Percentiles rank a stretch among this genome's conserved stretches.
These are phyloP conservation scores for Steccherinum ochraceum DNA, from an alignment of 768 basidiomycete genomes.

Conservation along the genomic window DNA sequence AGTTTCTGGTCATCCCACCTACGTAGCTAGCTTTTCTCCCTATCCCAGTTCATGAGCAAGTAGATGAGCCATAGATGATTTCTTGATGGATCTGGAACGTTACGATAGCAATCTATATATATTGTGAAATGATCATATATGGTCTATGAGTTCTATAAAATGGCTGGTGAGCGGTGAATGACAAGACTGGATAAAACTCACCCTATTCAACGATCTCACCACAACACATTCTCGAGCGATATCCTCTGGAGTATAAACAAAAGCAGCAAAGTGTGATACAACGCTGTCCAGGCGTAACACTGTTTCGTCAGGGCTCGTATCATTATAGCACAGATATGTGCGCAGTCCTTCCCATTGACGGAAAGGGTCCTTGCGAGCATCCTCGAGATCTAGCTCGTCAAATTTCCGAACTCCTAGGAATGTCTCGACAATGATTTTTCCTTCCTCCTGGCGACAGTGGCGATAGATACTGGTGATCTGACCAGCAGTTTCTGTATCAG, in stretches of 20 bases:
- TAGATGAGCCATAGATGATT: no score
- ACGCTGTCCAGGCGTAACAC: not conserved
- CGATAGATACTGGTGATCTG: not conserved
- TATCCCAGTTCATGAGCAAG: no score
- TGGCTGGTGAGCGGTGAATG: no score
- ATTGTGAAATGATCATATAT: no score
- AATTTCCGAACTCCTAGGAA: not conserved
- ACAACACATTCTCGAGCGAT: not conserved
- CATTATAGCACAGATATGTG: not conserved
- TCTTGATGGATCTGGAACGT: no score
- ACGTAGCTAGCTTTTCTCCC: no score
- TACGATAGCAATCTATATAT: no score
- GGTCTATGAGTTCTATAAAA: no score
- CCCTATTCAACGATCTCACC: not conserved
- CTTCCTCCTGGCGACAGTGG: not conserved
- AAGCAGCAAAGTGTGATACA: not conserved
- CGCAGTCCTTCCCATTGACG: not conserved
- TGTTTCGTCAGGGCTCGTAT: not conserved
- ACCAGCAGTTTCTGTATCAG: not conserved
- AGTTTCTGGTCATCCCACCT: no score
- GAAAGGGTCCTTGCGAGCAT: not conserved
- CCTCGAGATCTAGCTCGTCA: not conserved
- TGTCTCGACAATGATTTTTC: not conserved
- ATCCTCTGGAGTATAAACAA: not conserved
- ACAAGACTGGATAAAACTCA: no score